Evolutionary conservation across 208 protist genomes (phyloP), one percentile per base, ranked within the genome.

Genomic region (Trypanosoma rangeli): DNA sequence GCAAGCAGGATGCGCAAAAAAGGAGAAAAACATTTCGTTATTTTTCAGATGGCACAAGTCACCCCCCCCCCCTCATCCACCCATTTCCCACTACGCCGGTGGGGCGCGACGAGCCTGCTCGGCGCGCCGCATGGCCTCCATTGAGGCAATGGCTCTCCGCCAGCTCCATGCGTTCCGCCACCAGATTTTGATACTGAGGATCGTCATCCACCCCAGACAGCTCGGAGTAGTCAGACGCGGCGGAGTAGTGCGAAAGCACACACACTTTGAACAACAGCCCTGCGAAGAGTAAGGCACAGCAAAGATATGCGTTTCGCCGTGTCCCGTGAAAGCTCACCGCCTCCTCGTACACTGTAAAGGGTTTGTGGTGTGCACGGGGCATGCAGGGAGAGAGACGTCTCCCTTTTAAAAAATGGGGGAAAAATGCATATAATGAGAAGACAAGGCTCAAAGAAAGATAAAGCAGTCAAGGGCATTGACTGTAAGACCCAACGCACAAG

Each of bases 261-360:
- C 77, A 57, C 7, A 72, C n/a, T 66, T 92, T 92, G 56, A 94
- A 84, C 24, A 94, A 0, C 4, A 94, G 67, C 0, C 80, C 86
- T 0, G 80, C 79, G 52, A 92, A 93, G 22, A 92, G 37, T 39
- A 91, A 48, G 2, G 74, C 80, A 70, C 80, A 92, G 63, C 76
- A 86, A 50, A 92, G 66, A 67, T 90, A 91, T 16, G 89, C 84
- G 72, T 90, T 94, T 10, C 85, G 82, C 29, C 76, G 78, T 39
- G 84, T 78, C 13, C 68, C 76, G 64, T 85, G 84, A 67, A 89
- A 94, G 33, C 89, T 86, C 7, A 94, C 73, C 18, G 74, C 84
- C 79, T 94, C 86, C 73, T 94, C 89, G 54, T 92, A 92, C 7
- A 82, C 76, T 37, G 89, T 94, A 67, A 92, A 92, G 16, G 89